phyloP scores from a whole-genome alignment of 371 early-diverging fungal species.

The Rhizopus arrhizus region DNA sequence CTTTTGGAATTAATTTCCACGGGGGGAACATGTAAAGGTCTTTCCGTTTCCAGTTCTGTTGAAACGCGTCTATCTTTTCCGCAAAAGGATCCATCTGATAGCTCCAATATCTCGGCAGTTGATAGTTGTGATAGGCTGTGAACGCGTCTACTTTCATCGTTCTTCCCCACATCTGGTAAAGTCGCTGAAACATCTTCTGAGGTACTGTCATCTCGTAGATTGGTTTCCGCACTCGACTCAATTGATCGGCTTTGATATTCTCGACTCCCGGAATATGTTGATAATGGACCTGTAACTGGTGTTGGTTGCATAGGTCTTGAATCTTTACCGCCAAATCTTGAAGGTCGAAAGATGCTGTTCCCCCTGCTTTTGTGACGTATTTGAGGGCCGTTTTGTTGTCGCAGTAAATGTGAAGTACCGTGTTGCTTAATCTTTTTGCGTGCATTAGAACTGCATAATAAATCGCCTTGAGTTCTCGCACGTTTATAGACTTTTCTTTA shows the following conservation, averaged over 20 bases:
- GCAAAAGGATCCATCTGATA: constrained; percentile 9
- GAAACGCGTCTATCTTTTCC: constrained; percentile 5
- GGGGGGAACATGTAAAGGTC: constrained; percentile 13
- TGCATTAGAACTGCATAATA: constrained; percentile 21
- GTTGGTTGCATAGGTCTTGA: constrained; percentile 21
- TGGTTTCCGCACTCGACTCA: constrained; percentile 12
- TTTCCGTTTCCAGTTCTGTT: constrained; percentile 14
- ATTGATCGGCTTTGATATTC: constrained; percentile 18
- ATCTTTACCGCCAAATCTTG: constrained; percentile 23
- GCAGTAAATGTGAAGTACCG: constrained; percentile 10
- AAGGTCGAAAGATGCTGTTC: constrained; percentile 16
- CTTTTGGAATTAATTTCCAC: constrained; percentile 21
- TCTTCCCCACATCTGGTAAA: constrained; percentile 16
- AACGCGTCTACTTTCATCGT: constrained; percentile 21
- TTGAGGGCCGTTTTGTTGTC: constrained; percentile 23
- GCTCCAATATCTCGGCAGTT: constrained; percentile 17
- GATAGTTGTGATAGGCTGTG: constrained; percentile 13
- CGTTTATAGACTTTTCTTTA: constrained; percentile 22
- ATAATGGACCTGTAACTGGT: constrained; percentile 11
- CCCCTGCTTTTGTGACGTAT: constrained; percentile 23
- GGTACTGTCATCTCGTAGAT: constrained; percentile 23
- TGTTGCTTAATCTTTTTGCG: constrained; percentile 13
- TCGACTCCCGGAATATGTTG: constrained; percentile 22
- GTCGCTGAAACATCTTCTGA: constrained; percentile 7
- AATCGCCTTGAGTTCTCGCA: constrained; percentile 26